Evolutionary conservation across 2,329 filamentous ascomycete species (phyloP), one percentile per base, ranked within the genome.

Genomic region (Aspergillus quadrilineatus): DNA sequence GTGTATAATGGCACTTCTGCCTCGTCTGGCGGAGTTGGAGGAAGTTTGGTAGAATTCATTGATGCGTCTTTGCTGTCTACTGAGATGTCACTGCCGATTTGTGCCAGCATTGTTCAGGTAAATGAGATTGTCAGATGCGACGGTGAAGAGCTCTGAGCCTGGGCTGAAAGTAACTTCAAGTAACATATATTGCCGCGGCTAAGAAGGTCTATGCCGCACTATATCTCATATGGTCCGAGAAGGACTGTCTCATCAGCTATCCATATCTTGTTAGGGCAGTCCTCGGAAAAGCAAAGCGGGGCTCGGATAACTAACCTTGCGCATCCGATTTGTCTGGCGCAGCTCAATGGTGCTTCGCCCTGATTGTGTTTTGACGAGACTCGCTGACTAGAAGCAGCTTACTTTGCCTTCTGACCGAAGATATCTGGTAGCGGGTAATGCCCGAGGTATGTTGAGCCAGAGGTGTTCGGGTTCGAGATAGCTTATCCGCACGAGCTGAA

Each of bases 11-110:
- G 9, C 2, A 34, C n/a, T 28, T 52, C 54, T 9, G 50, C 17
- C n/a, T 60, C 57, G 6, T 26, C 36, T 15, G 57, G 57, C 7
- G 57, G 57, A 15, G 47, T 60, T 26, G 57, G 54, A 7, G 54
- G 57, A 22, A 55, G 47, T 9, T 26, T 44, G 2, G 36, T 28
- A 39, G 26, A 14, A 10, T 36, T 28, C 17, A 15, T 26, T 7
- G 37, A 7, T 5, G 51, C n/a, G 15, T 36, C 45, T 32, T 22
- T 36, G 8, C 28, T 34, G 10, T 51, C 34, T 4, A 55, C 5
- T 32, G 32, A 36, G 47, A 28, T 29, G 10, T 43, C 48, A 28
- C 12, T 28, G 15, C 6, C 15, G 26, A 32, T 26, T 30, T 50
- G 37, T 22, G 48, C 32, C 32, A 54, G 30, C 56, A 58, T 58